A percentile compares a stretch with the other conserved stretches of the same genome.
phyloP scores from a whole-genome alignment of 2,329 filamentous ascomycete species.

The Byssochlamys sp. region DNA sequence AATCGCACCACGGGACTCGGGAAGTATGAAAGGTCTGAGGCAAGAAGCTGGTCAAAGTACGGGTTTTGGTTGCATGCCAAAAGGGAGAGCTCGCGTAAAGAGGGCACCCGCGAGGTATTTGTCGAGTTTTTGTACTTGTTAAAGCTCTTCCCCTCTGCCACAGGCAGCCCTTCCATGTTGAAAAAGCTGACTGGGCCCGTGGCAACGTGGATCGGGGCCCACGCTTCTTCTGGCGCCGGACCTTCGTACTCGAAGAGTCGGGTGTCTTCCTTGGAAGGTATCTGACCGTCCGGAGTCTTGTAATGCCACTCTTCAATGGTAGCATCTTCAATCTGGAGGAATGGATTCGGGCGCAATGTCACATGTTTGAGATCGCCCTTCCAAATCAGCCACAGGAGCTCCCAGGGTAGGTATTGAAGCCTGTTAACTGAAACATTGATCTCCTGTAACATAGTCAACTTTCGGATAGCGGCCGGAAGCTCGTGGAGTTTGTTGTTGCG shows the following conservation, averaged over 20 bases:
- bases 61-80: slow-evolving; percentile 28
- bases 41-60: slow-evolving; percentile 27
- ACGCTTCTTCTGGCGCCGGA: slow-evolving; percentile 19
- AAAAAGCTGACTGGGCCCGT: slow-evolving; percentile 22
- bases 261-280: slow-evolving; percentile 3
- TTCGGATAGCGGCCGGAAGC: slow-evolving; percentile 33
- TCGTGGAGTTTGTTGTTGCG: slow-evolving; percentile 37
- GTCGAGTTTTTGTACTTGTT: slow-evolving; percentile 2
- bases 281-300: slow-evolving; percentile 5
- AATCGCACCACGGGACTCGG: slow-evolving; percentile 26
- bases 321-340: slow-evolving; percentile 21
- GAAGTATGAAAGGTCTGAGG: slow-evolving; percentile 24
- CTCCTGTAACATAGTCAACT: slow-evolving; percentile 32
- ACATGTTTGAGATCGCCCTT: slow-evolving; percentile 30
- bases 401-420: slow-evolving; percentile 35
- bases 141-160: slow-evolving; percentile 5
- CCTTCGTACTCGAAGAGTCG: slow-evolving; percentile 17
- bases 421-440: slow-evolving; percentile 39
- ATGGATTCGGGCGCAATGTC: slow-evolving; percentile 32
- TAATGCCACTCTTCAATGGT: slow-evolving; percentile 25
- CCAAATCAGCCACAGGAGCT: slow-evolving; percentile 32
- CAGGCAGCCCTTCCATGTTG: slow-evolving; percentile 25
- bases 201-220: slow-evolving; percentile 28
- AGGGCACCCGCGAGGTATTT: slow-evolving; percentile 21
- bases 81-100: slow-evolving; percentile 35